phyloP scores from a whole-genome alignment of 2,329 filamentous ascomycete species.

The Colletotrichum sp. region DNA sequence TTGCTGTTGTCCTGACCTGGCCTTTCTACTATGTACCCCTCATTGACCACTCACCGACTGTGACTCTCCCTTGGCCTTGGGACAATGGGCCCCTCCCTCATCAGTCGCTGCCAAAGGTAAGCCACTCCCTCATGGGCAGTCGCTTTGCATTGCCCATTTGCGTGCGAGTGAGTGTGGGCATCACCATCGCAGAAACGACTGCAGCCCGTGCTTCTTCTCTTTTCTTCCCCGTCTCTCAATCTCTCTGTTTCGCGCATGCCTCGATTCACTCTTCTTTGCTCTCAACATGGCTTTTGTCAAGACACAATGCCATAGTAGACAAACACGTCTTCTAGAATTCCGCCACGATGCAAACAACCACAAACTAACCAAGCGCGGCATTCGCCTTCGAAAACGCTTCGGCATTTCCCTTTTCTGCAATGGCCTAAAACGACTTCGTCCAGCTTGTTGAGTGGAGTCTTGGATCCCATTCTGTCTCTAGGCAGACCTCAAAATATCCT shows the following conservation, averaged over 20 bases:
- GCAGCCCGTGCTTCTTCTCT: not conserved
- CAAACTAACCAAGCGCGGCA: not conserved
- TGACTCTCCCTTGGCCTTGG: not conserved
- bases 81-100: not conserved
- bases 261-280: not conserved
- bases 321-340: not conserved
- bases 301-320: slow-evolving; percentile 5
- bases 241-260: not conserved
- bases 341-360: not conserved
- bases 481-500: not conserved
- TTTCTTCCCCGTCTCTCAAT: not conserved
- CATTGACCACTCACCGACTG: not conserved
- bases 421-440: not conserved
- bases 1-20: not conserved
- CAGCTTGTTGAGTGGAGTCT: not conserved
- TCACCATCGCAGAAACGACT: not conserved
- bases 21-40: not conserved
- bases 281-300: not conserved
- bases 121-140: not conserved
- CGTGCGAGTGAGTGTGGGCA: not conserved
- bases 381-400: not conserved
- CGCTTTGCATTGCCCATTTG: not conserved
- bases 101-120: not conserved
- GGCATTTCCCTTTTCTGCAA: not conserved
- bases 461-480: not conserved